Percentiles rank a stretch among this genome's conserved stretches.
Evolutionary conservation across 1,139 yeast genomes (phyloP).

Genomic region (Hanseniaspora uvarum): DNA sequence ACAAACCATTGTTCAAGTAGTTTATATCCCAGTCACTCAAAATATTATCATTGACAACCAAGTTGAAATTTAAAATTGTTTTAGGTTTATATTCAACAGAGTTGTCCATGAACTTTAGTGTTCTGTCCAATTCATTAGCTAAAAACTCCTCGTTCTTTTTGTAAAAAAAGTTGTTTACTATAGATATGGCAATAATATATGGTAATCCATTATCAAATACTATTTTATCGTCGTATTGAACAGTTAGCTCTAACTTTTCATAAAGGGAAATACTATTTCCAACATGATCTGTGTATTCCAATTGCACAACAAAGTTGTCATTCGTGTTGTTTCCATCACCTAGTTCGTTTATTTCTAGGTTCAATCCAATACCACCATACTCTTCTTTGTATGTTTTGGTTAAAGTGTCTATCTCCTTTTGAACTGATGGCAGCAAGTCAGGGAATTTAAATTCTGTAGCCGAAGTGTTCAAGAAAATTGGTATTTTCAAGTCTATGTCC

Average conservation of each 20-base stretch:
- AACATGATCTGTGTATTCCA: slow-evolving; percentile 25
- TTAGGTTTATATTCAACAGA: slow-evolving; percentile 50
- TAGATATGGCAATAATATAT: slow-evolving; percentile 47
- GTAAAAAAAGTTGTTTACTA: slow-evolving; percentile 44
- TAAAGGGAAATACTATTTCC: slow-evolving; percentile 25
- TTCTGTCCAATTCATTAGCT: slow-evolving; percentile 14
- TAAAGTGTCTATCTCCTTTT: slow-evolving; percentile 33
- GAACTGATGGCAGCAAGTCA: slow-evolving; percentile 40
- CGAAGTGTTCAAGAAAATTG: slow-evolving; percentile 40
- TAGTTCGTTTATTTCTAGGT: slow-evolving; percentile 23
- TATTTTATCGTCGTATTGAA: slow-evolving; percentile 40
- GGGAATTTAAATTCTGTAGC: slow-evolving; percentile 31
- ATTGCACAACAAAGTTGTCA: slow-evolving; percentile 25
- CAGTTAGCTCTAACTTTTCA: slow-evolving; percentile 36
- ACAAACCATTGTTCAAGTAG: slow-evolving; percentile 27
- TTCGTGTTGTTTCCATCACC: slow-evolving; percentile 14
- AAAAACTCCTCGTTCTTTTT: slow-evolving; percentile 36
- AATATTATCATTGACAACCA: slow-evolving; percentile 38
- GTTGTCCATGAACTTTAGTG: slow-evolving; percentile 21
- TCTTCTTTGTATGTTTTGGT: slow-evolving; percentile 23
- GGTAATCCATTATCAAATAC: slow-evolving; percentile 54
- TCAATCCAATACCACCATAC: slow-evolving; percentile 26
- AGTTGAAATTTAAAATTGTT: slow-evolving; percentile 50
- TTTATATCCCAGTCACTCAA: slow-evolving; percentile 48
- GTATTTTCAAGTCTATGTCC: slow-evolving; percentile 31